A percentile compares a stretch with the other conserved stretches of the same genome.
These are phyloP conservation scores for Pseudovirgaria hyperparasitica DNA, from an alignment of 2,329 filamentous ascomycete species.

Conservation along the genomic window DNA sequence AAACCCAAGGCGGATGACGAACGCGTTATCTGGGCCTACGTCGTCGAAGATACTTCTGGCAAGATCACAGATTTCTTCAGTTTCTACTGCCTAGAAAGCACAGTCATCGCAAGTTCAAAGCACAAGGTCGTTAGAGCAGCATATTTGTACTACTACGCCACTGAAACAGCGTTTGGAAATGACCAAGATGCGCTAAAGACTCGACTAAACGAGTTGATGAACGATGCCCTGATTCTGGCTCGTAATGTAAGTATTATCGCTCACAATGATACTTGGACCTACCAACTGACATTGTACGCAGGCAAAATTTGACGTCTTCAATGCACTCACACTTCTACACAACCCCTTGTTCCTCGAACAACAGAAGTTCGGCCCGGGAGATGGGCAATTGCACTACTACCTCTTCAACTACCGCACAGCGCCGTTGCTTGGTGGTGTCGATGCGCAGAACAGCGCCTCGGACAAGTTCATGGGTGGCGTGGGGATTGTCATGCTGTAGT, in stretches of 20 bases:
- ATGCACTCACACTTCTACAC: constrained; percentile 84
- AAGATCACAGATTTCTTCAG: constrained; percentile 95
- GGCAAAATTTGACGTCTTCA: constrained; percentile 88
- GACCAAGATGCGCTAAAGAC: constrained; percentile 53
- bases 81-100: constrained; percentile 90
- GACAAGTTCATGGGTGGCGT: constrained; percentile 70
- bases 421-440: constrained; percentile 73
- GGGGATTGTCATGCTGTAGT: constrained; percentile 70
- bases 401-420: constrained; percentile 92
- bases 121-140: constrained; percentile 75
- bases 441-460: constrained; percentile 66
- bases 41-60: constrained; percentile 62
- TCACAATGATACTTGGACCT: neutral
- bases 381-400: constrained; percentile 93
- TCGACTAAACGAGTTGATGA: constrained; percentile 68
- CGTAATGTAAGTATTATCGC: constrained; percentile 45
- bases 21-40: constrained; percentile 86
- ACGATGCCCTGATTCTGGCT: constrained; percentile 76
- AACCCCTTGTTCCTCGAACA: constrained; percentile 88
- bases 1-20: constrained; percentile 45
- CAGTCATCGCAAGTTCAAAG: constrained; percentile 70
- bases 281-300: constrained; percentile 13
- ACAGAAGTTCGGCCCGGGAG: constrained; percentile 87
- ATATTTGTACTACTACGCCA: constrained; percentile 95
- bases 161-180: constrained; percentile 57